Evolutionary conservation across 371 early-diverging fungal species (phyloP).

Genomic region (Mortierella sp.): DNA sequence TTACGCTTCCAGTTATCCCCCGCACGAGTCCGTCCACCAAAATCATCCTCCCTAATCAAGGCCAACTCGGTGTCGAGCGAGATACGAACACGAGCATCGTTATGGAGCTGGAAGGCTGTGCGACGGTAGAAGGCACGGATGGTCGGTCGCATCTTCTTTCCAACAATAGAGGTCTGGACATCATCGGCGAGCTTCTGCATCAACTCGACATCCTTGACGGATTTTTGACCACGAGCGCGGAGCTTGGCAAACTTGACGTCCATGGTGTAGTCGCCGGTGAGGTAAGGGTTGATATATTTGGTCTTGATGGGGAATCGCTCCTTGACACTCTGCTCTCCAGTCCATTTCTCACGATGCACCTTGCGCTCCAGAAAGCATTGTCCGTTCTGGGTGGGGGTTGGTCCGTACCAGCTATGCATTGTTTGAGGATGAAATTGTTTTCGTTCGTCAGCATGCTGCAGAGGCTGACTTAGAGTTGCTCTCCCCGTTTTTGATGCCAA

Average conservation of each 20-base stretch:
- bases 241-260: conserved; percentile 87
- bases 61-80: conserved; percentile 98
- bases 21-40: conserved; percentile 73
- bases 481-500: no score
- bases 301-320: conserved; percentile 97
- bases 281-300: conserved; percentile 91
- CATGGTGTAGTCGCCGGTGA: conserved; percentile 87
- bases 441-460: neutral
- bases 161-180: conserved; percentile 83
- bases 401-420: conserved; percentile 90
- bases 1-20: conserved; percentile 92
- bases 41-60: conserved; percentile 97
- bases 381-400: conserved; percentile 77
- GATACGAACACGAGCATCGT: conserved; percentile 94
- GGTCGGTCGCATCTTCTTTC: conserved; percentile 86
- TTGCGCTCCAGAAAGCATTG: conserved; percentile 99
- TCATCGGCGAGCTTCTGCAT: conserved; percentile 88
- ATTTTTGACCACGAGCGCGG: conserved; percentile 84
- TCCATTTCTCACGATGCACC: conserved; percentile 98
- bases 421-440: neutral
- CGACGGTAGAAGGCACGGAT: conserved; percentile 96
- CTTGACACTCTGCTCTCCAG: conserved; percentile 97
- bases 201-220: conserved; percentile 86
- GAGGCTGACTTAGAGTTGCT: no score
- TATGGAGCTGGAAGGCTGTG: conserved; percentile 98